Percentiles rank a stretch among this genome's conserved stretches.
Evolutionary conservation across 306 rosid genomes (phyloP).

Genomic region (Purshia tridentata): DNA sequence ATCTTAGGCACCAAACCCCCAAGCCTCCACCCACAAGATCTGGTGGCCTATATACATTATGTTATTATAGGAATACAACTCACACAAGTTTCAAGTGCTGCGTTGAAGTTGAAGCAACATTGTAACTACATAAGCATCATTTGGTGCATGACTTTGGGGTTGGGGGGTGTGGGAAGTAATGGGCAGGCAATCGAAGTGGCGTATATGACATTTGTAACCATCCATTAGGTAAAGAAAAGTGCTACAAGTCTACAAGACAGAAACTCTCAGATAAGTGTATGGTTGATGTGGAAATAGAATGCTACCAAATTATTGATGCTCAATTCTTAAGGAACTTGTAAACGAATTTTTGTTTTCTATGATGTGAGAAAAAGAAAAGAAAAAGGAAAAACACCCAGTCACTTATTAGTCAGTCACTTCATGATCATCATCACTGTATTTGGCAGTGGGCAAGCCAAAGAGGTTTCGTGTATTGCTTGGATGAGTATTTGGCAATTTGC

Average conservation of each 20-base stretch:
- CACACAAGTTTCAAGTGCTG: neutral
- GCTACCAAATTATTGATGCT: too few species aligned
- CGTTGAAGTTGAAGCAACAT: too few species aligned
- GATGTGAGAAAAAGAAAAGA: neutral
- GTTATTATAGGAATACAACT: too few species aligned
- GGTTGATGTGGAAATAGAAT: too few species aligned
- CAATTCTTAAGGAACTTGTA: neutral
- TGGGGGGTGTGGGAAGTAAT: slow-evolving; percentile 2
- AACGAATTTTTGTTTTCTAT: too few species aligned
- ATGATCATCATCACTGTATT: slow-evolving; percentile 4
- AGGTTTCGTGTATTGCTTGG: slow-evolving; percentile 6
- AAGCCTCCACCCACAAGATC: too few species aligned
- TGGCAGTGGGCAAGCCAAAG: neutral
- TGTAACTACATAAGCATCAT: too few species aligned
- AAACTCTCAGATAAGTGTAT: neutral
- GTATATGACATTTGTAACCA: slow-evolving; percentile 20
- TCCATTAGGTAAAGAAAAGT: slow-evolving; percentile 29
- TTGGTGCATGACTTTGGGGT: slow-evolving; percentile 10
- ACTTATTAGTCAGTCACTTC: neutral
- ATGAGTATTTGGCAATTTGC: slow-evolving; percentile 13
- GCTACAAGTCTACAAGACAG: neutral
- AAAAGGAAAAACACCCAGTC: neutral
- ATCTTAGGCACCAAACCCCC: too few species aligned
- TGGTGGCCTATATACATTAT: too few species aligned
- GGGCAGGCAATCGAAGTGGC: neutral